Evolutionary conservation across 2,329 filamentous ascomycete genomes (phyloP), one percentile per base, ranked within the genome.

Genomic region (Aspergillus oerlinghausenensis): DNA sequence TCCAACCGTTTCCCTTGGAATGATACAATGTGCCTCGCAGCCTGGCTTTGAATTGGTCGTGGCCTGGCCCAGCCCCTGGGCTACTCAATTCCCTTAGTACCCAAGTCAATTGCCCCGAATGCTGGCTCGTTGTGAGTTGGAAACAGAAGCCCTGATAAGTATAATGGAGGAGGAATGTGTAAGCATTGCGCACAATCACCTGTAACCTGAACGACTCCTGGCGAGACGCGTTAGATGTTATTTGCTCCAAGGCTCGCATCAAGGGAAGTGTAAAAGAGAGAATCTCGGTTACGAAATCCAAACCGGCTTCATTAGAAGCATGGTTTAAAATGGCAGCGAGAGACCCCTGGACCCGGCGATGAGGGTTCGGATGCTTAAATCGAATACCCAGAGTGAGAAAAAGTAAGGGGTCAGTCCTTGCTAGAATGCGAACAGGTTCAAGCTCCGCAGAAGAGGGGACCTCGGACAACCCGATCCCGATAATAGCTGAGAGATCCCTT

Each of bases 321-420:
- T 65, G 62, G 51, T 76, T 77, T 49, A 77, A 60, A 49, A 65
- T 69, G 50, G 69, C 65, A 2, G 70, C 68, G 11, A 77, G 63
- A n/a, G 74, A 62, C 50, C 72, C 70, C 59, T 70, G 71, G 50
- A 77, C 73, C 28, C 74, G 72, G 47, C 73, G 71, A 62, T 77
- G 74, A 47, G 73, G 74, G 51, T 71, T 77, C 25, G 65, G 61
- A 32, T 56, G 58, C 57, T 71, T 65, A 55, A 77, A 74, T 17
- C 60, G 63, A 43, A 77, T 70, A 23, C 65, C 65, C 45, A 76
- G 57, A 10, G 57, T 65, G 35, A 70, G 52, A 9, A 55, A 59
- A 58, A 69, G 73, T 32, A 73, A 56, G 3, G 64, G 61, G 49
- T 65, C 61, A 10, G 59, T 51, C 48, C 63, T 65, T 29, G 64